Evolutionary conservation across 2,329 filamentous ascomycete species (phyloP).

Genomic region (Alternaria arborescens): DNA sequence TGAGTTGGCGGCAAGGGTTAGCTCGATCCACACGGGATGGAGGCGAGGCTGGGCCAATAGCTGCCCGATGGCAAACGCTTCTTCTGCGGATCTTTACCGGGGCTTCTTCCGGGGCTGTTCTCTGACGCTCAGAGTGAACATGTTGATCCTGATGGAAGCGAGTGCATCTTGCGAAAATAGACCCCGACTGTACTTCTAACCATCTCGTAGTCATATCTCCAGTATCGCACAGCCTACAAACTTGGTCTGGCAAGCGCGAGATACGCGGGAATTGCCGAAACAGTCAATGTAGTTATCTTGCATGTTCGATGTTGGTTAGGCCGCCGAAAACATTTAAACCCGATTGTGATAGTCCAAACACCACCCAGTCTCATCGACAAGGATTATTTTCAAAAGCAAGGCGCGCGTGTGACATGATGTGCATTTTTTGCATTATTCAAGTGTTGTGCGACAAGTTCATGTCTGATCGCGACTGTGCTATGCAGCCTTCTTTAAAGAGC

Average conservation of each 20-base stretch:
- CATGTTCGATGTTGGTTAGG: constrained; percentile 7
- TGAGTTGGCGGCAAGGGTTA: constrained; percentile 21
- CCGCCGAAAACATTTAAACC: background rate
- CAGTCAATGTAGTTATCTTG: background rate
- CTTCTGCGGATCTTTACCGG: constrained; percentile 17
- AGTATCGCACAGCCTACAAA: background rate
- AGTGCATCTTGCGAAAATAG: background rate
- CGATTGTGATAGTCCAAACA: constrained; percentile 3
- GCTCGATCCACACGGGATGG: constrained; percentile 13
- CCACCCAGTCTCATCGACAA: constrained; percentile 6
- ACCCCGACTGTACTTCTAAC: background rate
- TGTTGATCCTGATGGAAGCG: background rate
- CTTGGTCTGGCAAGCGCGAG: background rate
- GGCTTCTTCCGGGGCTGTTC: constrained; percentile 9
- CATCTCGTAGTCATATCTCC: background rate
- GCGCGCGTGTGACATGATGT: constrained; percentile 2
- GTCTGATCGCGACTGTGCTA: background rate
- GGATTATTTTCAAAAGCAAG: constrained; percentile 5
- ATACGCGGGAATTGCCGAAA: background rate
- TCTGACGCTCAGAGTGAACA: background rate
- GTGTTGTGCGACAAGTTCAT: constrained; percentile 3
- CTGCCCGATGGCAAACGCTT: constrained; percentile 15
- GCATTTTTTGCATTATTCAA: constrained; percentile 6
- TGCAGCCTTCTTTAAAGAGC: background rate
- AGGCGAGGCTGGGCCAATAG: constrained; percentile 20